Percentiles rank a stretch among this genome's conserved stretches.
Conservation (phyloP, 2,329 filamentous ascomycete genomes). For the Aspergillus jensenii region DNA sequence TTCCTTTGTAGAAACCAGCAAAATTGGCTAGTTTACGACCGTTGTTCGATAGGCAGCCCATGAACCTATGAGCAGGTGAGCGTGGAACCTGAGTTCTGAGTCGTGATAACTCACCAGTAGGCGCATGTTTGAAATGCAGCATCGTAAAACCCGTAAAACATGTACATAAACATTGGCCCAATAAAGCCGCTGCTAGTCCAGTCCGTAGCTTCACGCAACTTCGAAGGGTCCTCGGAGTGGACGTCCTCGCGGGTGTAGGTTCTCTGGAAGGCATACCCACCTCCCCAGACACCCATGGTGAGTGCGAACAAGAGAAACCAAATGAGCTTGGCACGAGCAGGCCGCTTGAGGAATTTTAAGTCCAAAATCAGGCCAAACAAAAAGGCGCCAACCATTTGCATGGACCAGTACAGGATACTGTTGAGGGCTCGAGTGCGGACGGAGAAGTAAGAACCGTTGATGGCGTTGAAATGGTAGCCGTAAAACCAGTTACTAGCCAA, state of each 20-base stretch:
- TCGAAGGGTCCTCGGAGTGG: slow-evolving; percentile 9
- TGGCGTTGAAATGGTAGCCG: slow-evolving; percentile 73
- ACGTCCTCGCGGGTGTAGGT: slow-evolving; percentile 52
- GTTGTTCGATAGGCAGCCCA: slow-evolving; percentile 92
- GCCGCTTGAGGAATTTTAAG: slow-evolving; percentile 57
- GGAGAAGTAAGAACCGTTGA: slow-evolving; percentile 71
- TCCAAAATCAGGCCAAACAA: slow-evolving; percentile 74
- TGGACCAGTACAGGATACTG: slow-evolving; percentile 73
- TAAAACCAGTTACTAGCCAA: slow-evolving; percentile 78
- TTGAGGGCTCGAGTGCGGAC: slow-evolving; percentile 75
- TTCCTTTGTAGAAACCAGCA: slow-evolving; percentile 85
- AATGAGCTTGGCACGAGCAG: slow-evolving; percentile 64
- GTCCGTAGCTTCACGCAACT: slow-evolving; percentile 47
- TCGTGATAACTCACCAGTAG: slow-evolving; percentile 66
- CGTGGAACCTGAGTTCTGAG: not conserved
- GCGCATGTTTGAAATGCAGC: slow-evolving; percentile 86
- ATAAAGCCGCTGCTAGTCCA: slow-evolving; percentile 68
- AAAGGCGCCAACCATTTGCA: slow-evolving; percentile 75
- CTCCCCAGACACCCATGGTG: slow-evolving; percentile 79
- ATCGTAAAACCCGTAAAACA: slow-evolving; percentile 88
- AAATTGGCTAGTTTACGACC: slow-evolving; percentile 89
- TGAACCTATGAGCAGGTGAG: slow-evolving; percentile 59
- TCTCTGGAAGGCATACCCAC: slow-evolving; percentile 75
- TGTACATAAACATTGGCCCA: slow-evolving; percentile 83
- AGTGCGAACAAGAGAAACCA: slow-evolving; percentile 64